Evolutionary conservation across 768 basidiomycete genomes (phyloP), one percentile per base, ranked within the genome.

Genomic region (Psilocybe subaeruginosa): DNA sequence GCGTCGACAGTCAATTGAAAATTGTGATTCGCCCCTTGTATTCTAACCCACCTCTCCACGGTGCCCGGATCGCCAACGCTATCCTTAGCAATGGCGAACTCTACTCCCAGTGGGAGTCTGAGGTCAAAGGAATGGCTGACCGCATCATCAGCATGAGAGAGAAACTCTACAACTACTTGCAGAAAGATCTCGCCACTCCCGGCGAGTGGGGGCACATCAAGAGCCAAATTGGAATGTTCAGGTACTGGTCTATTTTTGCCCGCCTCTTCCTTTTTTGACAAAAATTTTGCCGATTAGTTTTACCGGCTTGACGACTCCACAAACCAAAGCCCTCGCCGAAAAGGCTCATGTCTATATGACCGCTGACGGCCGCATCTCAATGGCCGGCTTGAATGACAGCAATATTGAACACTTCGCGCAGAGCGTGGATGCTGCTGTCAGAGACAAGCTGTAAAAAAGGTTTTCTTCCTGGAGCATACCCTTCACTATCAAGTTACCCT

Each of bases 171-270:
- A 83, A 89, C 63, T 78, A 86, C 58, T 78, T 99, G 64, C 89
- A 88, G 35, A 78, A 92, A 63, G 87, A 89, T 64, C 77, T 91
- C 64, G 87, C 90, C 74, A 99, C 97, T 35, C 97, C 97, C 14
- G 96, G 97, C 6, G 86, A 91, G 60, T 99, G 97, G 97, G 82
- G 85, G 8, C 97, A 98, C 75, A 93, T 99, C 76, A 93, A 92
- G 77, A 88, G 87, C 72, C 95, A 98, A 73, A 96, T 95, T 64
- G 97, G 97, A 74, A 97, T 98, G 95, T 96, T 96, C 83, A 94
- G 93, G 95, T 95, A 73, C 62, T 81, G 69, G 19, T 29, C 55
- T 60, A 53, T 14, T 33, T 19, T n/a, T 56, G 19, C 23, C 48
- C 48, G 23, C 46, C 37, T 31, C 53, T 48, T 35, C 29, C 47